phyloP scores from a whole-genome alignment of 768 basidiomycete species.

The Lactarius trivialis region DNA sequence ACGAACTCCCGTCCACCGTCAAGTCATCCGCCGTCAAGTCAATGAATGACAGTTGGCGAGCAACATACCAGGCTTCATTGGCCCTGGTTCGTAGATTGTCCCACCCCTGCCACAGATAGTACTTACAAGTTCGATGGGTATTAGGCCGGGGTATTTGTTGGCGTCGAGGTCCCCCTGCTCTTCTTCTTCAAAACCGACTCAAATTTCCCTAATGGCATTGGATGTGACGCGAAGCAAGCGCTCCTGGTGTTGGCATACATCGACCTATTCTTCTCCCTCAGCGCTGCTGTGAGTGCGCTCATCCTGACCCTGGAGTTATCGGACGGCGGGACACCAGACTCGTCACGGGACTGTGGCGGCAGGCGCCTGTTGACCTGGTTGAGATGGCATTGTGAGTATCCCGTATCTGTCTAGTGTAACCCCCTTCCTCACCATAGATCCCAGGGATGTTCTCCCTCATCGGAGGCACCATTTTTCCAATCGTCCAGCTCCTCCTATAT shows the following conservation, averaged over 20 bases:
- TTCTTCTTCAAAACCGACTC: constrained; percentile 4
- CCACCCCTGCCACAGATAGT: too few relatives aligned
- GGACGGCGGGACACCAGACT: too few relatives aligned
- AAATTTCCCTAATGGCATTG: not conserved
- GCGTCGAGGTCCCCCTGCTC: constrained; percentile 14
- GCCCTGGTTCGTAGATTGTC: constrained; percentile 8
- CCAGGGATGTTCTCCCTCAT: constrained; percentile 13
- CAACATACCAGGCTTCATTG: constrained; percentile 17
- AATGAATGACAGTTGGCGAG: constrained; percentile 20
- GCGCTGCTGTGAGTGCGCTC: constrained; percentile 17
- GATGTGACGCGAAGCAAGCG: not conserved
- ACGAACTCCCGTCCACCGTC: constrained; percentile 20
- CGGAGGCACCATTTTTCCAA: not conserved
- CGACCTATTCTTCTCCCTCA: constrained; percentile 15
- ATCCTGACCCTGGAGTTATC: constrained; percentile 5
- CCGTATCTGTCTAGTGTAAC: too few relatives aligned
- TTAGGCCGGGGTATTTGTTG: constrained; percentile 11
- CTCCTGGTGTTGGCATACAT: constrained; percentile 18
- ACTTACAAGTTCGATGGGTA: too few relatives aligned
- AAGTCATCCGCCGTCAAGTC: too few relatives aligned
- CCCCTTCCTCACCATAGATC: not conserved
- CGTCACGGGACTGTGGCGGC: constrained; percentile 5
- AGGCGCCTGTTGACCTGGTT: constrained; percentile 12
- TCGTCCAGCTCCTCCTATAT: constrained; percentile 11
- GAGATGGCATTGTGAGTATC: constrained; percentile 18